phyloP scores from a whole-genome alignment of 177 flowering plant species.

The Tripterygium wilfordii region DNA sequence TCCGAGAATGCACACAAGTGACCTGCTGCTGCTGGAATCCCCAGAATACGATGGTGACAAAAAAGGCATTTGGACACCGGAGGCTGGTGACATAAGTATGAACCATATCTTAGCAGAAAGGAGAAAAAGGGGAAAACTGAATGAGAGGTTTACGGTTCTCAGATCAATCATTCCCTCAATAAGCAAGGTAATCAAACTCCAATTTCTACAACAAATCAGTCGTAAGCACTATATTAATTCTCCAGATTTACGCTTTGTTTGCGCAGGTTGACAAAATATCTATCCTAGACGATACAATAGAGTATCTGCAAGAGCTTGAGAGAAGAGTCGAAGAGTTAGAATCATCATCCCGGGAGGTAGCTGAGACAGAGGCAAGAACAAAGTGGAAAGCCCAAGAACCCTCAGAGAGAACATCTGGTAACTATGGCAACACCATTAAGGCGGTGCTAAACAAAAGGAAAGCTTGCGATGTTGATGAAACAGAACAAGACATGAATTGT shows the following conservation, averaged over 20 bases:
- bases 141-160: constrained; percentile 54
- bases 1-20: constrained; percentile 37
- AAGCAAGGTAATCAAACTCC: constrained; percentile 50
- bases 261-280: constrained; percentile 71
- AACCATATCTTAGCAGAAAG: constrained; percentile 45
- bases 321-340: constrained; percentile 66
- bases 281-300: constrained; percentile 68
- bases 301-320: constrained; percentile 66
- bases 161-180: constrained; percentile 61
- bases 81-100: constrained; percentile 32
- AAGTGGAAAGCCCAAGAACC: constrained; percentile 44
- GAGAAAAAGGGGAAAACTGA: constrained; percentile 42
- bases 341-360: constrained; percentile 31
- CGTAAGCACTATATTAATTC: no score
- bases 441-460: constrained; percentile 39
- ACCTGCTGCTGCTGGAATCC: constrained; percentile 20
- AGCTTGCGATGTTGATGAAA: constrained; percentile 27
- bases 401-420: constrained; percentile 51
- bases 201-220: no score
- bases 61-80: constrained; percentile 25
- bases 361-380: constrained; percentile 27
- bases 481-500: constrained; percentile 12
- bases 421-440: constrained; percentile 24
- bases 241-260: constrained; percentile 10
- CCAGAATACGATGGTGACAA: constrained; percentile 20